These are phyloP conservation scores for Pseudognaphalium luteoalbum DNA, from an alignment of 129 eudicot species.

Conservation along the genomic window DNA sequence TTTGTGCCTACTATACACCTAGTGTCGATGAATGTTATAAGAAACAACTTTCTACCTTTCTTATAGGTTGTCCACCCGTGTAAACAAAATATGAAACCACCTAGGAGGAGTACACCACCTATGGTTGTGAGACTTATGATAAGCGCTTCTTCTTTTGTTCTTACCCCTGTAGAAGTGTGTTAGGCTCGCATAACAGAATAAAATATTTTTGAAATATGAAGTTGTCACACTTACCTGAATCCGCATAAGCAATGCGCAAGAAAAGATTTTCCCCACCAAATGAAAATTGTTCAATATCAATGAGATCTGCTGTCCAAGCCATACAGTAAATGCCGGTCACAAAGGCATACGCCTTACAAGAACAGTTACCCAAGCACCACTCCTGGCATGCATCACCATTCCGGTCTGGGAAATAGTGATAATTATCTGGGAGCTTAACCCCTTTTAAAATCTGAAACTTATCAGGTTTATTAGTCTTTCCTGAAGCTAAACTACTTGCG, in stretches of 20 bases:
- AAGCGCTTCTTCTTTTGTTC: constrained; percentile 1
- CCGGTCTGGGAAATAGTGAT: constrained; percentile 1
- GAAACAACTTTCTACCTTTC: constrained; percentile 11
- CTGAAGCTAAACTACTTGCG: background rate
- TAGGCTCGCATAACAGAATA: background rate
- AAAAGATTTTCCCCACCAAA: constrained; percentile 34
- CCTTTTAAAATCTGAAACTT: constrained; percentile 29
- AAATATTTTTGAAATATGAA: background rate
- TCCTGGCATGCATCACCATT: constrained; percentile 14
- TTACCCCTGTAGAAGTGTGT: constrained; percentile 9
- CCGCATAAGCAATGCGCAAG: constrained; percentile 40
- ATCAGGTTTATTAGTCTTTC: constrained; percentile 27
- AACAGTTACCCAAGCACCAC: constrained; percentile 39
- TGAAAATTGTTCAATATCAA: constrained; percentile 34
- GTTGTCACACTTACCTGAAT: constrained; percentile 22
- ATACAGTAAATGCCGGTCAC: constrained; percentile 34
- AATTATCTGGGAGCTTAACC: constrained; percentile 33
- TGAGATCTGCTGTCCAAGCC: constrained; percentile 38
- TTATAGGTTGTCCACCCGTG: constrained; percentile 6
- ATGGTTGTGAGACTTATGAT: constrained; percentile 20
- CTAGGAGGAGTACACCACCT: constrained; percentile 20
- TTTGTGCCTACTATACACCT: background rate
- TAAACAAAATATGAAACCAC: constrained; percentile 18
- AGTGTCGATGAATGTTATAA: background rate
- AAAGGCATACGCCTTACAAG: constrained; percentile 45